Evolutionary conservation across 2,329 filamentous ascomycete species (phyloP), one percentile per base, ranked within the genome.

Genomic region (Aspergillus unguis): DNA sequence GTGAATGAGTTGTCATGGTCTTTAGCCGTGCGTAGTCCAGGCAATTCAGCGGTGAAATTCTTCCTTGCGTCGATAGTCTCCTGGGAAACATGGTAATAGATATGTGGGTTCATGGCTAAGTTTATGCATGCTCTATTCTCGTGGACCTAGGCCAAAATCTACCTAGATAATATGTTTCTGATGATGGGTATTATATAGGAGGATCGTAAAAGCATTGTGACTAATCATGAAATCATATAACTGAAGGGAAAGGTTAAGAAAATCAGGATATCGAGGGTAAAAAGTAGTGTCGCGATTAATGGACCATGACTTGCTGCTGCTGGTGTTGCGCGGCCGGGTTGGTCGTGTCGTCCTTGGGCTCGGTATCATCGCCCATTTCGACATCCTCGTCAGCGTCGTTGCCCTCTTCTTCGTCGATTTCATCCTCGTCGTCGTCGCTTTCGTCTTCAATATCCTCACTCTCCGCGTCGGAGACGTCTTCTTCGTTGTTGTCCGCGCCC

Each of bases 401-500:
- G 5, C 74, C 81, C 49, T 82, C 82, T 53, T 84, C 82, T 53
- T 82, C 81, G 42, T 86, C 84, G 33, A 85, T 80, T 10, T 87
- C 85, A 54, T 87, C 85, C 48, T 85, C 84, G 26, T 89, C 83
- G 56, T 85, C 85, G 31, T 87, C 87, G 60, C 85, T 89, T 70
- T 91, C 88, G 50, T 84, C 85, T 65, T 90, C 88, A 42, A 91
- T 83, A 68, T 91, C 88, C 68, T 91, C 88, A 63, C 85, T 89
- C 59, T 85, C 88, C 54, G 85, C 87, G 55, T 92, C 87, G 11
- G 85, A 88, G 54, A 85, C 84, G 11, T 86, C 85, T 49, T 88
- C 86, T 17, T 88, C 83, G 26, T 76, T 75, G 44, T 76, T 77
- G 48, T 88, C 87, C 11, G 78, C 82, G 36, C 86, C 87, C 44